A percentile compares a stretch with the other conserved stretches of the same genome.
Conservation (phyloP, 306 rosid genomes). For the Casuarina glauca region DNA sequence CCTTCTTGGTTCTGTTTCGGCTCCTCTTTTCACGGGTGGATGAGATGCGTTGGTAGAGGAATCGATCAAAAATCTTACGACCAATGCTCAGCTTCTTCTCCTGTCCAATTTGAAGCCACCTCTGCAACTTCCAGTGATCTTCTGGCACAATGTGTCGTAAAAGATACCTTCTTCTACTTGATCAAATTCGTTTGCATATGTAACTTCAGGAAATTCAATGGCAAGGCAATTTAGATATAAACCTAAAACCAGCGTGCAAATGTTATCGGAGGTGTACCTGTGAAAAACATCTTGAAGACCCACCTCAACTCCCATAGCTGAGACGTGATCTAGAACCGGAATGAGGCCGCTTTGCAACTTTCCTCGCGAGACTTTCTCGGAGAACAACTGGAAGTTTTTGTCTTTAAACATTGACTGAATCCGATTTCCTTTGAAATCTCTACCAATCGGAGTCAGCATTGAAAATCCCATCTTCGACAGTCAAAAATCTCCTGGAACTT, state of each 20-base stretch:
- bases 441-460: too few relatives aligned
- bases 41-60: conserved; percentile 6
- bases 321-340: too few relatives aligned
- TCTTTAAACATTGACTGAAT: too few relatives aligned
- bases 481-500: too few relatives aligned
- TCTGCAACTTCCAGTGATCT: not conserved
- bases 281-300: conserved; percentile 34
- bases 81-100: conserved; percentile 14
- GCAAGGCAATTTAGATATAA: not conserved
- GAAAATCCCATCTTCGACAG: too few relatives aligned
- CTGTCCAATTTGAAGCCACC: conserved; percentile 21
- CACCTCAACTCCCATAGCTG: not conserved
- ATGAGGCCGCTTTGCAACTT: too few relatives aligned
- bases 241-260: conserved; percentile 14
- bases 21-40: not conserved
- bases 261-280: conserved; percentile 23
- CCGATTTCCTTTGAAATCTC: too few relatives aligned
- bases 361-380: too few relatives aligned
- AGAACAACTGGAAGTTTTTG: too few relatives aligned
- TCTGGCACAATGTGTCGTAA: conserved; percentile 20
- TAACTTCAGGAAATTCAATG: too few relatives aligned
- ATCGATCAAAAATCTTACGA: conserved; percentile 18
- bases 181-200: conserved; percentile 12
- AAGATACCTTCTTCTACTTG: conserved; percentile 14
- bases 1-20: not conserved